Conservation (phyloP, 768 basidiomycete genomes). For the Amanita brunnescens region DNA sequence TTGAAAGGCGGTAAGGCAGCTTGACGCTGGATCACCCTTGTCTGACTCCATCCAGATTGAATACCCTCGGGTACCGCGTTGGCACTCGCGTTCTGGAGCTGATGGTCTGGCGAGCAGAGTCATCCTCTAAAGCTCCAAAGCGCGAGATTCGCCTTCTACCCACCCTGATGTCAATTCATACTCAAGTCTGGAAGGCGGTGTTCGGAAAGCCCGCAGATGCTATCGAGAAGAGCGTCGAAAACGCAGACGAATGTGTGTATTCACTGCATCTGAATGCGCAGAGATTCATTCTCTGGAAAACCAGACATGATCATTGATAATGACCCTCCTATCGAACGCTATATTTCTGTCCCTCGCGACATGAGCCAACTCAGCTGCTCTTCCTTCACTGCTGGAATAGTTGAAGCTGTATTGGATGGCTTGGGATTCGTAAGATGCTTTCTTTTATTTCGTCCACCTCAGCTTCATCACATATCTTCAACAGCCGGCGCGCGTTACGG, state of each 20-base stretch:
- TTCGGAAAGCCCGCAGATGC: conserved; percentile 93
- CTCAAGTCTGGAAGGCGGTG: conserved; percentile 90
- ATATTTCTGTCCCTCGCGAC: conserved; percentile 91
- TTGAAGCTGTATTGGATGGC: conserved; percentile 93
- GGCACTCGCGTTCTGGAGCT: conserved; percentile 84
- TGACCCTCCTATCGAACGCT: conserved; percentile 83
- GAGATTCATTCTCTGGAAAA: conserved; percentile 7
- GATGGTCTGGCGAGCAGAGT: conserved; percentile 73
- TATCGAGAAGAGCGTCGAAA: conserved; percentile 93
- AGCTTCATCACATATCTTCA: conserved; percentile 5
- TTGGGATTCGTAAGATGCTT: conserved; percentile 76
- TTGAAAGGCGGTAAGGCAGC: conserved; percentile 73
- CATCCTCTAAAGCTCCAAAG: conserved; percentile 80
- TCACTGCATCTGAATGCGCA: not conserved
- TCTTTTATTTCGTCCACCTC: not conserved
- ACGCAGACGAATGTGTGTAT: conserved; percentile 85
- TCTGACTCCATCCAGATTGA: conserved; percentile 47
- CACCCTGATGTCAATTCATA: conserved; percentile 89
- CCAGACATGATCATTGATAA: conserved; percentile 98
- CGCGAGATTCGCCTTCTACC: conserved; percentile 87
- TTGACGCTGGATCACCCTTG: not conserved
- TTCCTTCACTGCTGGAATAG: conserved; percentile 95
- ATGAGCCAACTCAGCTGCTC: conserved; percentile 92
- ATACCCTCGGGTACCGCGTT: conserved; percentile 88
- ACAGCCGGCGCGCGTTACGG: conserved; percentile 94